Evolutionary conservation across 495 filamentous ascomycete species (phyloP).

Genomic region (Amniculicola lignicola): DNA sequence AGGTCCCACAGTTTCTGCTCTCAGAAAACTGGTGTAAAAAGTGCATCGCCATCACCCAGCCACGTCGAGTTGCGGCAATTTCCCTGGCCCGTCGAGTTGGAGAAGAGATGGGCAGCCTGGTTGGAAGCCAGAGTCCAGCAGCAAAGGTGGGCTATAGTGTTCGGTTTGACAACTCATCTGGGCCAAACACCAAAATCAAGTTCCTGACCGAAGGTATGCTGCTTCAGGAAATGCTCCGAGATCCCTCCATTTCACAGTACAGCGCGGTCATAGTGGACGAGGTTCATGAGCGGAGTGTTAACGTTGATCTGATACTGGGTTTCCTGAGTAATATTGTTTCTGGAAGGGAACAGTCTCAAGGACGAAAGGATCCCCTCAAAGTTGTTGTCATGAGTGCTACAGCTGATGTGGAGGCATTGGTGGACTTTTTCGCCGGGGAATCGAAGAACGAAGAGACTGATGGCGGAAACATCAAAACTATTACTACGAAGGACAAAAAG

Average conservation of each 20-base stretch:
- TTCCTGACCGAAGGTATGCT: slow-evolving; percentile 97
- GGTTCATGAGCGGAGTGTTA: slow-evolving; percentile 94
- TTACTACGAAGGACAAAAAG: not conserved
- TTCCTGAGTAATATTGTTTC: slow-evolving; percentile 75
- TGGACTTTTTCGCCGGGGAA: slow-evolving; percentile 63
- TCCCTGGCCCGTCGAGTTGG: slow-evolving; percentile 86
- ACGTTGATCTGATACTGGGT: slow-evolving; percentile 85
- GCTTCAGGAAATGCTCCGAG: slow-evolving; percentile 86
- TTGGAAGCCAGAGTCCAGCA: slow-evolving; percentile 60
- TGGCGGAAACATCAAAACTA: not conserved
- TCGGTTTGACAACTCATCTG: slow-evolving; percentile 80
- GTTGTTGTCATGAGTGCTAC: slow-evolving; percentile 97
- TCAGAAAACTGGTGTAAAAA: slow-evolving; percentile 80
- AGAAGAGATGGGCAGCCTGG: slow-evolving; percentile 80
- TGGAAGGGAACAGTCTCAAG: slow-evolving; percentile 49
- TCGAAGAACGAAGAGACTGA: not conserved
- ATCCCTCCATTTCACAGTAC: slow-evolving; percentile 79
- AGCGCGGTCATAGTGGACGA: slow-evolving; percentile 92
- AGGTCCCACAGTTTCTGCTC: slow-evolving; percentile 86
- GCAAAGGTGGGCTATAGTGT: slow-evolving; percentile 90
- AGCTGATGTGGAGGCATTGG: slow-evolving; percentile 74
- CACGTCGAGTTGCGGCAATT: slow-evolving; percentile 90
- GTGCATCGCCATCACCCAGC: slow-evolving; percentile 93
- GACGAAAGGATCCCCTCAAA: slow-evolving; percentile 65
- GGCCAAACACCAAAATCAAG: slow-evolving; percentile 76